Evolutionary conservation across 352 stramenopile genomes (phyloP), one percentile per base, ranked within the genome.

Genomic region (Phytopythium chamaehyphon): DNA sequence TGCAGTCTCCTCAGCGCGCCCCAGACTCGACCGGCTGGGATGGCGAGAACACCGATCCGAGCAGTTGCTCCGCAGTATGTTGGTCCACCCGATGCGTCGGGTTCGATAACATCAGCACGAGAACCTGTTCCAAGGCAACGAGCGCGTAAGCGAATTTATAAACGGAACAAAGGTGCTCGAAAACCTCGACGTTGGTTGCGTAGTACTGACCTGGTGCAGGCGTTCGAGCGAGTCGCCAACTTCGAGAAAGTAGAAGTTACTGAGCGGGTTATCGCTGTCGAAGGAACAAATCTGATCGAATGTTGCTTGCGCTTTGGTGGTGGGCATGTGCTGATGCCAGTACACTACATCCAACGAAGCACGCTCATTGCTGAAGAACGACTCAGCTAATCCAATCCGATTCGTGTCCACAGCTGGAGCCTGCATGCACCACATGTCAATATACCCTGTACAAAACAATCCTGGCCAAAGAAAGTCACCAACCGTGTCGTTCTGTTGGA

Each of bases 191-290:
- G 53, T 61, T 24, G 35, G 61, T 64, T 47, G 49, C 61, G 37
- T 45, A 43, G 56, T 54, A 35, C 53, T 46, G 61, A 82, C 73
- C 73, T 84, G 73, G 50, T 79, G 73, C 48, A 84, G 74, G 52
- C 73, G 61, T 58, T 84, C 73, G 35, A 64, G 22, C 50, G 73
- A 80, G 46, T 46, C 68, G 4, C 70, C 52, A 28, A 77, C 68
- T 50, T 84, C 71, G 47, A 75, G 52, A 38, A 82, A 76, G 54
- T 80, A 84, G 23, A 66, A 69, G 18, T 76, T 81, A 38, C 51
- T 44, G 18, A 74, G 60, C n/a, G 62, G 68, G 23, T 77, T 73
- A 21, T 26, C 55, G 63, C 51, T 77, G 23, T 80, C 71, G 54
- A 76, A 80, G 16, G 47, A 53, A 47, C 70, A 82, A 14, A 82